A percentile compares a stretch with the other conserved stretches of the same genome.
Evolutionary conservation across 169 alveolate genomes (phyloP).

Genomic region (Eimeria brunetti): DNA sequence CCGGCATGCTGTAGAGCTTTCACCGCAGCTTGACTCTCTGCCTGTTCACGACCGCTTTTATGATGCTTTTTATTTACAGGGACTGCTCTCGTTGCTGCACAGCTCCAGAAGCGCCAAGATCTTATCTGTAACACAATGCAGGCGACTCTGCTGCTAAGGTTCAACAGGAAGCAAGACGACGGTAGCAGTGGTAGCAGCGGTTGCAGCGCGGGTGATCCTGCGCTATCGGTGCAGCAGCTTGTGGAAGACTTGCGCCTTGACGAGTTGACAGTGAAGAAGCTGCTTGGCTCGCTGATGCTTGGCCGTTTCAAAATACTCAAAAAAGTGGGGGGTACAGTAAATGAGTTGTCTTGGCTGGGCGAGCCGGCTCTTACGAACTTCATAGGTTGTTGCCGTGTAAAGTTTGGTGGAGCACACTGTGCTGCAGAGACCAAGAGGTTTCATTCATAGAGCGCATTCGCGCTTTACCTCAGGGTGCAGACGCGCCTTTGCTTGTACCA

Average conservation of each 20-base stretch:
- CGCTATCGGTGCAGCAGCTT: constrained; percentile 56
- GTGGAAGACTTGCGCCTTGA: constrained; percentile 65
- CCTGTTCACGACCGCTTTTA: neutral
- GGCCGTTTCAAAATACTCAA: constrained; percentile 77
- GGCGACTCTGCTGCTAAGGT: constrained; percentile 87
- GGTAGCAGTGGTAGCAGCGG: constrained; percentile 7
- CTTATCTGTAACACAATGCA: constrained; percentile 86
- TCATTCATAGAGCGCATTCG: neutral
- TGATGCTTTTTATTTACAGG: constrained; percentile 61
- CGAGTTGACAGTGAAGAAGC: constrained; percentile 78
- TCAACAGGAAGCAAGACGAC: constrained; percentile 81
- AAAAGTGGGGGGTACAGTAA: constrained; percentile 26
- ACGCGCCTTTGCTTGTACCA: neutral
- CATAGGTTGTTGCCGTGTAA: neutral
- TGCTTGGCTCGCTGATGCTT: constrained; percentile 79
- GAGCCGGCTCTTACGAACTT: neutral
- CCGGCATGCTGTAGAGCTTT: neutral
- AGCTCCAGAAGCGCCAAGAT: constrained; percentile 81
- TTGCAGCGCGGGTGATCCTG: constrained; percentile 39
- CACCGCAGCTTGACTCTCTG: neutral
- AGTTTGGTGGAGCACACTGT: neutral
- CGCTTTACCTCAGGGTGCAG: neutral
- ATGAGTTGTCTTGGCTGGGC: neutral
- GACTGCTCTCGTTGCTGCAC: constrained; percentile 79
- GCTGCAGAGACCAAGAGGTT: neutral